Base-by-base conservation (phyloP, 2,329 filamentous ascomycete species). In the Mariannaea elegans region DNA sequence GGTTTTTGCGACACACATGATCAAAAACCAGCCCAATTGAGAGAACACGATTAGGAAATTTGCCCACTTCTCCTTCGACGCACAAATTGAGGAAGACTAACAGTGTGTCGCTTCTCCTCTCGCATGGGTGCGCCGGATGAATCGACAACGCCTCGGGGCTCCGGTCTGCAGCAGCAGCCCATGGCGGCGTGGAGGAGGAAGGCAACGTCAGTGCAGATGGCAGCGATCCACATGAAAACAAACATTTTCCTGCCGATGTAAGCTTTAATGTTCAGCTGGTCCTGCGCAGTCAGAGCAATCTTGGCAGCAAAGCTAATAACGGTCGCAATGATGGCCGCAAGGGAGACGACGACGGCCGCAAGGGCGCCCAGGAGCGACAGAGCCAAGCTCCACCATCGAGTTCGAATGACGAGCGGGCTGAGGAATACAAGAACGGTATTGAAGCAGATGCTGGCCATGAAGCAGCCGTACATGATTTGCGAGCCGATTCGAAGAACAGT, bases 381-480 rank as follows among this genome's bases (percentile, higher is more conserved):
- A 63, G 93, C 82, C 5, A 90, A 85, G 18, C 94, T 78, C 49
- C 89, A 88, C 78, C 87, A 84, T 57, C 83, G 80, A n/a, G 83
- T 80, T 69, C 77, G 77, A 50, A 85, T 70, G 58, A 81, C 84
- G 76, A 90, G 66, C 78, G 81, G 69, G 73, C 90, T 76, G 76
- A 89, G 67, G 72, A 94, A 85, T 61, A 95, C 86, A 67, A 93
- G 85, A 66, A 94, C 72, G 71, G 91, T 89, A 73, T 87, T 87
- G 71, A 97, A 80, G 68, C 89, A 82, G 41, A 87, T 82, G 48
- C 87, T 89, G 7, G 88, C 82, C 47, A 97, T 79, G 83, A 96
- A 97, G 76, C 94, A 89, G 63, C 86, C 91, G 72, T 96, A 97
- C 93, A 97, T 97, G 84, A 91, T 86, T 71, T 91, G 85, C 8